Evolutionary conservation across 352 stramenopile genomes (phyloP).

Genomic region (Sclerospora graminicola): DNA sequence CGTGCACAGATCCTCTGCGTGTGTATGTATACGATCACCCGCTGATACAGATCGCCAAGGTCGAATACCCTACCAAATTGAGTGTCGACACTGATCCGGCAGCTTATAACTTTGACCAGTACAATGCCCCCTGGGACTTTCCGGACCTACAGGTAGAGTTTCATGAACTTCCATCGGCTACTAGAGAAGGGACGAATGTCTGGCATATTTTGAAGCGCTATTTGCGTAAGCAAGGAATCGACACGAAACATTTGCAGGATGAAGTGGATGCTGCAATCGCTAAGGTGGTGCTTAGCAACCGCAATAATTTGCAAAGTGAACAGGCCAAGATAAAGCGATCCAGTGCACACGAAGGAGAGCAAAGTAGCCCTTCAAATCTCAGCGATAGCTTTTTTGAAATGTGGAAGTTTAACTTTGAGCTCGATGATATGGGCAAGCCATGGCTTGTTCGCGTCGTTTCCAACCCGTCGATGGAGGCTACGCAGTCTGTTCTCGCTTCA

Average conservation of each 20-base stretch:
- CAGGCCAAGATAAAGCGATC: conserved; percentile 37
- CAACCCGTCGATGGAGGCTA: conserved; percentile 48
- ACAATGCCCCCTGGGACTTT: conserved; percentile 64
- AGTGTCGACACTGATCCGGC: conserved; percentile 26
- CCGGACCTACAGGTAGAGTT: conserved; percentile 49
- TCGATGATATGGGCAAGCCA: conserved; percentile 90
- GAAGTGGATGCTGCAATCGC: conserved; percentile 59
- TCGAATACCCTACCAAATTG: conserved; percentile 38
- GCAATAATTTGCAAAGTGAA: conserved; percentile 35
- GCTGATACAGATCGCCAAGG: conserved; percentile 61
- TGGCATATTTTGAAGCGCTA: conserved; percentile 62
- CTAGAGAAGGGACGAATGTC: conserved; percentile 44
- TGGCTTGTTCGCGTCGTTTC: conserved; percentile 87
- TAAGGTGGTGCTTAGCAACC: conserved; percentile 49
- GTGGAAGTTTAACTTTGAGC: conserved; percentile 93
- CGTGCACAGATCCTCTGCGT: conserved; percentile 71
- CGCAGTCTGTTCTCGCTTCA: conserved; percentile 41
- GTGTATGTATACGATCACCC: conserved; percentile 79
- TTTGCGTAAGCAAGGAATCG: conserved; percentile 42
- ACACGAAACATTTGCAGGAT: conserved; percentile 49
- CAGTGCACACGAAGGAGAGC: conserved; percentile 16
- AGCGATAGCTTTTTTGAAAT: conserved; percentile 89
- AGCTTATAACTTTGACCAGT: conserved; percentile 63
- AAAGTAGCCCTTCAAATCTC: conserved; percentile 23
- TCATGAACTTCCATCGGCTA: conserved; percentile 44